A percentile compares a stretch with the other conserved stretches of the same genome.
Conservation (phyloP, 805 yeast genomes). For the Saturnispora sanitii region DNA sequence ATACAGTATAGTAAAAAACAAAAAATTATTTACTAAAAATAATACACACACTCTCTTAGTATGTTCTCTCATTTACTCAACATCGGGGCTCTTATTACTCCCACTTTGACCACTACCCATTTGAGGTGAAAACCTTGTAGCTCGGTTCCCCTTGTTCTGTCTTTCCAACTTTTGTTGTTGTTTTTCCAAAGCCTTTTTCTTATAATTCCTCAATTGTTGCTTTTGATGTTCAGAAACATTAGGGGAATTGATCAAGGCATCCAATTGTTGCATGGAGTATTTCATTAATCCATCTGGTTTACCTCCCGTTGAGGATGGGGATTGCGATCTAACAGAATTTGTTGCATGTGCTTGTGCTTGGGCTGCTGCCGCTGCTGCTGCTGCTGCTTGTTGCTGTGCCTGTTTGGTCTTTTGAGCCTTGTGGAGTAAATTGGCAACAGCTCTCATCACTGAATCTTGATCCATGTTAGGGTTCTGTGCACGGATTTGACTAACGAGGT, state of each 20-base stretch:
- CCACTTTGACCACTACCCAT: constrained; percentile 14
- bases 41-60: too few relatives aligned
- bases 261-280: constrained; percentile 19
- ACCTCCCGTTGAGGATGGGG: too few relatives aligned
- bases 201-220: constrained; percentile 26
- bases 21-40: too few relatives aligned
- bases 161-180: constrained; percentile 18
- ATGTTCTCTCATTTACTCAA: too few relatives aligned
- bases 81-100: too few relatives aligned
- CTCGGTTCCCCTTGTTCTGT: constrained; percentile 6
- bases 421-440: constrained; percentile 57
- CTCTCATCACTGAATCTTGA: constrained; percentile 54
- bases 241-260: constrained; percentile 25
- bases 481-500: constrained; percentile 54
- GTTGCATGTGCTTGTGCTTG: too few relatives aligned
- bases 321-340: too few relatives aligned
- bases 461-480: constrained; percentile 53
- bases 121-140: constrained; percentile 25
- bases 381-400: constrained; percentile 17
- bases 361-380: constrained; percentile 16
- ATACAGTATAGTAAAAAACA: not conserved
- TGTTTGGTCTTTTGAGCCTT: constrained; percentile 33
- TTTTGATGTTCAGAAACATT: constrained; percentile 36
- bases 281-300: constrained; percentile 13
- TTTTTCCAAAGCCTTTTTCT: constrained; percentile 22